Evolutionary conservation across 495 filamentous ascomycete genomes (phyloP), one percentile per base, ranked within the genome.

Genomic region (Penicillium odoratum): DNA sequence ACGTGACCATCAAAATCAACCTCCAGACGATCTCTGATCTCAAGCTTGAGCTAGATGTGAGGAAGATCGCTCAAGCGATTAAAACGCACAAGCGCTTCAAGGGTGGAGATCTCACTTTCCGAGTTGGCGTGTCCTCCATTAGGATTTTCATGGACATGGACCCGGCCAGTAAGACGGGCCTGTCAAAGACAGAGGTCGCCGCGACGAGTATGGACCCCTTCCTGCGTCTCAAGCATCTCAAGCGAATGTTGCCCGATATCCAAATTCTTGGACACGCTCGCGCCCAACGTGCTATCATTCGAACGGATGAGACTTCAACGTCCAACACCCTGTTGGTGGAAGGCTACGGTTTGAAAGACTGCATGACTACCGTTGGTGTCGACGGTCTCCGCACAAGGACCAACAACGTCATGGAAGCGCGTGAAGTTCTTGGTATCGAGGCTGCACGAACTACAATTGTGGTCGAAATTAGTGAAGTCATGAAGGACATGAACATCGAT

Each of bases 351-450:
- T 76, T 98, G 49, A 82, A 81, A 28, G 81, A 83, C 10, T 97
- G 93, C 75, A 95, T 98, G 87, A 96, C 83, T 29, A 98, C 94
- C 1, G 84, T 87, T 33, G 94, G 94, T 57, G 86, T 98, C 29
- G 76, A 93, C 38, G 91, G 91, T 55, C 84, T 81, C 7, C 74
- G 78, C 64, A 89, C 85, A 16, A 78, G 72, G 10, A 90, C 88
- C 62, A 98, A 98, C 76, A 90, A 88, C 64, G 85, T 98, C 60
- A 90, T 97, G 82, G 94, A 98, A 71, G 88, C 86, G 61, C 81
- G 83, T 25, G 85, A 92, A n/a, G 89, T 98, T n/a, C 85, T 98
- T 21, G 94, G 94, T 53, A 98, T 98, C 61, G 94, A 98, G 75
- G 94, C 95, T 7, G 94, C 94, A 11, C 88, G 92, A 44, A 80